Conservation (phyloP, 2,329 filamentous ascomycete genomes). For the Pseudopithomyces maydicus region DNA sequence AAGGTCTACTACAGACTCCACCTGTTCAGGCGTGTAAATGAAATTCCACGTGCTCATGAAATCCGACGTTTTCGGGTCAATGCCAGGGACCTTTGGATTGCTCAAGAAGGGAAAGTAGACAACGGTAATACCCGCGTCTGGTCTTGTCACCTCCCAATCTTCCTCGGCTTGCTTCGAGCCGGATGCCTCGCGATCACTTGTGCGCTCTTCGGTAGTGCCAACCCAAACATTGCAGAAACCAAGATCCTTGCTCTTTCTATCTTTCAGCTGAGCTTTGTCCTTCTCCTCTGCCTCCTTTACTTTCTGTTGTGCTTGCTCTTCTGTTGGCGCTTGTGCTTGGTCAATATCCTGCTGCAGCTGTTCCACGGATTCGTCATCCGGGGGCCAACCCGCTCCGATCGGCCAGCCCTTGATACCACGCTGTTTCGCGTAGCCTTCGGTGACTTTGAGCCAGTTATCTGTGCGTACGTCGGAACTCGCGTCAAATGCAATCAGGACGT, state of each 20-base stretch:
- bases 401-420: constrained; percentile 95
- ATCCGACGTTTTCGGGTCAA: constrained; percentile 82
- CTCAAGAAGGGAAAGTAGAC: constrained; percentile 89
- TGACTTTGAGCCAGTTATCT: constrained; percentile 95
- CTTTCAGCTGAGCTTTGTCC: constrained; percentile 23
- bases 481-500: constrained; percentile 91
- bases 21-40: constrained; percentile 87
- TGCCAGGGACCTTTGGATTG: constrained; percentile 77
- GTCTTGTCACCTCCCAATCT: constrained; percentile 69
- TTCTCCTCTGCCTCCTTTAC: constrained; percentile 61
- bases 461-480: constrained; percentile 90
- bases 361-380: constrained; percentile 60
- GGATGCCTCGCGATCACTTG: constrained; percentile 59
- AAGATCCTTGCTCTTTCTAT: constrained; percentile 58
- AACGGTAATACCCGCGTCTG: constrained; percentile 83
- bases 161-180: constrained; percentile 64
- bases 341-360: constrained; percentile 70
- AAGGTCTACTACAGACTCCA: constrained; percentile 81
- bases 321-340: constrained; percentile 66
- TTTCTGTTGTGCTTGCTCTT: constrained; percentile 66
- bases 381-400: constrained; percentile 91
- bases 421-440: constrained; percentile 89
- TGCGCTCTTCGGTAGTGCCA: constrained; percentile 77
- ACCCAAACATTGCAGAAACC: constrained; percentile 97
- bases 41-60: constrained; percentile 99